Evolutionary conservation across 2,329 filamentous ascomycete genomes (phyloP).

Genomic region (Drechmeria coniospora): DNA sequence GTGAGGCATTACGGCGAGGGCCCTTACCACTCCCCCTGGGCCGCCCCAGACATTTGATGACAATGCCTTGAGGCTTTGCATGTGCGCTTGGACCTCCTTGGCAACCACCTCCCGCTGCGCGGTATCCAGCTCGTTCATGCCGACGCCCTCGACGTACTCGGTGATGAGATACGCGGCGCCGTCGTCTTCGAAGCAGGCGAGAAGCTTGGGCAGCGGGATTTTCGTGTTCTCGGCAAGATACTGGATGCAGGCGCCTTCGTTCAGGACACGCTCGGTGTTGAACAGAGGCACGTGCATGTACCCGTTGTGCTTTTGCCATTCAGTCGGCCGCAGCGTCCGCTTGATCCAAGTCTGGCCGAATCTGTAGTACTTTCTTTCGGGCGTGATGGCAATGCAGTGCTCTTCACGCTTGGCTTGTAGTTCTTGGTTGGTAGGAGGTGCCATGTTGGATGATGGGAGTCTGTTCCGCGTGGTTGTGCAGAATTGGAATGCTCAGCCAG

Average conservation of each 20-base stretch:
- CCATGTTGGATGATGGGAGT: not conserved
- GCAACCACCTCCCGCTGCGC: slow-evolving; percentile 1
- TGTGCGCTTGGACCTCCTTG: slow-evolving; percentile 2
- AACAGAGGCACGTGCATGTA: slow-evolving; percentile 3
- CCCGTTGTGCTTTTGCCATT: slow-evolving; percentile 6
- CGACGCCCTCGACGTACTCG: slow-evolving; percentile 6
- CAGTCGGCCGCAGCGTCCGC: slow-evolving; percentile 5
- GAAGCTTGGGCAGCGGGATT: slow-evolving; percentile 6
- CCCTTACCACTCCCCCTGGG: slow-evolving; percentile 3
- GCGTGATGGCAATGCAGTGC: slow-evolving; percentile 2
- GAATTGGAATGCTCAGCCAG: too few species aligned
- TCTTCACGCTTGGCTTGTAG: slow-evolving; percentile 4
- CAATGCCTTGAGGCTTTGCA: slow-evolving; percentile 2
- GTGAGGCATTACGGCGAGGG: not conserved
- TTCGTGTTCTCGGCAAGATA: slow-evolving; percentile 6
- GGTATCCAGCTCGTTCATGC: slow-evolving; percentile 3
- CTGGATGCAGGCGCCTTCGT: slow-evolving; percentile 5
- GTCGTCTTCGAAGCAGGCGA: slow-evolving; percentile 7
- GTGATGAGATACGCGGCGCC: slow-evolving; percentile 5
- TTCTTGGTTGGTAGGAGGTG: slow-evolving; percentile 3
- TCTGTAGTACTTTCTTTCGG: slow-evolving; percentile 5
- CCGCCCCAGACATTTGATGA: slow-evolving; percentile 5
- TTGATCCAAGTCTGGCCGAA: slow-evolving; percentile 5
- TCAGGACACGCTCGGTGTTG: slow-evolving; percentile 5
- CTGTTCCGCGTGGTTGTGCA: too few species aligned